Evolutionary conservation across 257 asterid genomes (phyloP).

Genomic region (Osmanthus fragrans): DNA sequence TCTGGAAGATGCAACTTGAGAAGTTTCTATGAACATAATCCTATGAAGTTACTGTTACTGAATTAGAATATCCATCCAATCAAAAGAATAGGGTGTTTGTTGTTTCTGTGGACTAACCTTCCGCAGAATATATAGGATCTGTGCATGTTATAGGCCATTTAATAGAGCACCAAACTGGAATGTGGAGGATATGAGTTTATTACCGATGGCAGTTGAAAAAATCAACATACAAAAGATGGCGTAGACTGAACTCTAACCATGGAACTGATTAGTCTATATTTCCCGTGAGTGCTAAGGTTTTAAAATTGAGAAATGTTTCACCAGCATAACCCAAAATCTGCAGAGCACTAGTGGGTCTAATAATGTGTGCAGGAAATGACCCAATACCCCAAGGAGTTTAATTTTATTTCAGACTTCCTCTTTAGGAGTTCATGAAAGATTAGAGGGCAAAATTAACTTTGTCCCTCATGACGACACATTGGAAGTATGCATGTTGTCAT

Average conservation of each 20-base stretch:
- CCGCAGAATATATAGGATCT: background rate
- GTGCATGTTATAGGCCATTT: background rate
- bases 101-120: background rate
- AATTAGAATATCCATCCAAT: background rate
- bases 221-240: background rate
- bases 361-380: background rate
- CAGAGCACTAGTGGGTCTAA: background rate
- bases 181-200: background rate
- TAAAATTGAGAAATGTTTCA: background rate
- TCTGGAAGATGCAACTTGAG: background rate
- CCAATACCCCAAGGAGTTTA: background rate
- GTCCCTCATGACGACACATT: background rate
- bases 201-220: background rate
- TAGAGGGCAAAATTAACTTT: background rate
- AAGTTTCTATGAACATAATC: background rate
- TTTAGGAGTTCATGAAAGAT: background rate
- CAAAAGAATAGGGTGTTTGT: background rate
- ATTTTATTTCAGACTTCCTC: background rate
- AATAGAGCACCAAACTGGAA: background rate
- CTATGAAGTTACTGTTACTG: background rate
- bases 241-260: background rate
- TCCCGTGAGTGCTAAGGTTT: background rate
- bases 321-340: background rate
- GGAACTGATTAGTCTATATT: background rate
- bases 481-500: background rate